Evolutionary conservation across 441 rosid species (phyloP), one percentile per base, ranked within the genome.

Genomic region (Adansonia madagascariensis): DNA sequence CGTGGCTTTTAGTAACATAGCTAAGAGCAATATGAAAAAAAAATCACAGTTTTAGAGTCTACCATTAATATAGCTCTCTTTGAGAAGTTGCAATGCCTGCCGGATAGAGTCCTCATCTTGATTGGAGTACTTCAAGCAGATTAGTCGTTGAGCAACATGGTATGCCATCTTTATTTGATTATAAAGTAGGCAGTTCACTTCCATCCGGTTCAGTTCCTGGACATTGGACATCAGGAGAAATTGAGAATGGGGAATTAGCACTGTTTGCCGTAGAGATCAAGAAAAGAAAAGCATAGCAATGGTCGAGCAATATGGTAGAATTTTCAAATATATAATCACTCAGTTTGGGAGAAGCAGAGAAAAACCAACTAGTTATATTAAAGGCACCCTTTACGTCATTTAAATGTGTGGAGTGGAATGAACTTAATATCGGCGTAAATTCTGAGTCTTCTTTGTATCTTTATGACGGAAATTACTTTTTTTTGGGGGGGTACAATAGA

Each of bases 141-240:
- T 68, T 60, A 92, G 82, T 74, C 89, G 77, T 72, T 96, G 98
- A 61, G 91, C 97, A 10, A 85, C 88, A 8, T 77, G 80, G 79
- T 91, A 91, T 49, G 80, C 77, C 78, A 71, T 82, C 84, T 84
- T 94, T 65, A 82, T 78, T 49, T 86, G 83, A 14, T 84, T 85
- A 73, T 89, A 79, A 27, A 79, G 87, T 44, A 56, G 73, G 82
- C 91, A 89, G 70, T 94, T 91, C 15, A 79, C 87, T 76, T 94
- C 93, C 91, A 92, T 92, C 79, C 90, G 84, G 82, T 83, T 86
- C 67, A 66, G 77, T 84, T 91, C 94, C 98, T 94, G 88, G 50
- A 77, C 53, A 74, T 10, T 31, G 22, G 41, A 14, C 20, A 18
- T 43, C 55, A 24, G 41, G 41, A 35, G 6, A 35, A 35, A 35